phyloP scores from a whole-genome alignment of 495 filamentous ascomycete genomes.

The Daldinia bambusicola region DNA sequence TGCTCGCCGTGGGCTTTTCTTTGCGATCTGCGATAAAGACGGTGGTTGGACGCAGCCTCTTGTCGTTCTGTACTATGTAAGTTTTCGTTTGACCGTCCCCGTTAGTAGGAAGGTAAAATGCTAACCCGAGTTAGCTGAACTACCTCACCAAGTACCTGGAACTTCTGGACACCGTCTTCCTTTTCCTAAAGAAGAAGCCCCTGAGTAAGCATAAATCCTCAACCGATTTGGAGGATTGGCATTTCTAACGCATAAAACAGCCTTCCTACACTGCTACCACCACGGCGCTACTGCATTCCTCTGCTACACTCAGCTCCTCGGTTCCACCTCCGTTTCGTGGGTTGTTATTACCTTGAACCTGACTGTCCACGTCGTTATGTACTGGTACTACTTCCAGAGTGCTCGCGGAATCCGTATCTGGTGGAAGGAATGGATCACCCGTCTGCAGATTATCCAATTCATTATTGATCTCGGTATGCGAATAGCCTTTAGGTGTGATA shows the following conservation, averaged over 20 bases:
- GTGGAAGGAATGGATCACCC: conserved; percentile 93
- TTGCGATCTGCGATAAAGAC: conserved; percentile 72
- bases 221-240: background rate
- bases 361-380: conserved; percentile 81
- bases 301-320: conserved; percentile 86
- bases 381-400: conserved; percentile 85
- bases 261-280: conserved; percentile 89
- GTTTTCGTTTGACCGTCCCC: conserved; percentile 43
- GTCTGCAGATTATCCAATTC: conserved; percentile 86
- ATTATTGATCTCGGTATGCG: conserved; percentile 78
- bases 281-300: conserved; percentile 85
- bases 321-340: conserved; percentile 82
- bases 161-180: conserved; percentile 81
- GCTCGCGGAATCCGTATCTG: conserved; percentile 83
- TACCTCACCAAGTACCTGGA: conserved; percentile 88
- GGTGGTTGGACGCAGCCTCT: conserved; percentile 84
- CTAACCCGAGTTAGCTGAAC: conserved; percentile 70
- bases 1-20: conserved; percentile 73
- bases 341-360: conserved; percentile 81
- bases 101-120: conserved; percentile 16
- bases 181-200: conserved; percentile 89
- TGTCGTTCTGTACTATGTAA: conserved; percentile 82
- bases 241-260: conserved; percentile 50
- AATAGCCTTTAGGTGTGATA: background rate
- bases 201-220: conserved; percentile 65